Base-by-base conservation (phyloP, 177 flowering plant genomes). In the Vitis hybrid region DNA sequence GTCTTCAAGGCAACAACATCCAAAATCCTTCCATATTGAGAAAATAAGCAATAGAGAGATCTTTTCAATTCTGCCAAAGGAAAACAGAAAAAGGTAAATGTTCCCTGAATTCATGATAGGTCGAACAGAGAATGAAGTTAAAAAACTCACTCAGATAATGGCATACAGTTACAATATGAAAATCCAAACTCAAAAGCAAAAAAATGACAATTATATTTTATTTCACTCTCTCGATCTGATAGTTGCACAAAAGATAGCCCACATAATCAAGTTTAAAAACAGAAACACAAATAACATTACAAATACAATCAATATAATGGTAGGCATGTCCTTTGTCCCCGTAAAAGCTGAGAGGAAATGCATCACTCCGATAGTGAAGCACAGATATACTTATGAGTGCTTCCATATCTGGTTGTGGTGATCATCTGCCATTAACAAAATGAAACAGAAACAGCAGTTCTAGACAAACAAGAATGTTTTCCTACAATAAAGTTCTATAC, bases 1-100 rank as follows among this genome's bases (percentile, higher is more conserved):
- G 97, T 95, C 83, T 93, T 95, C 79, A 95, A 79, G 11, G 94
- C 96, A 73, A 95, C 94, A 76, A 95, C 88, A 82, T 95, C 99
- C 81, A 91, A 74, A 72, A 95, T 84, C 70, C 94, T 90, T 66
- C 98, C 99, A 85, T 85, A 91, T 75, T 92, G 97, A 56, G 99
- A 94, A 80, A 94, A 91, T 62, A 94, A 77, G 72, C 83, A 82
- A 82, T 94, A 91, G 11, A 94, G 89, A 40, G 97, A 89, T 74
- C 93, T 85, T 90, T 90, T 92, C 81, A 94, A 77, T 70, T 94
- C 99, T 94, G 91, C 64, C 65, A 73, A 75, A 76, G 30, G 18
- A 62, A 21, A 66, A 59, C 27, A 27, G 27, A 60, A 69, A 48
- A 50, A 5, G 55, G 14, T 32, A 12, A 13, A 21, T 24, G 13